Evolutionary conservation across 1,284 basidiomycete species (phyloP), one percentile per base, ranked within the genome.

Genomic region (Calocybe gambosa): DNA sequence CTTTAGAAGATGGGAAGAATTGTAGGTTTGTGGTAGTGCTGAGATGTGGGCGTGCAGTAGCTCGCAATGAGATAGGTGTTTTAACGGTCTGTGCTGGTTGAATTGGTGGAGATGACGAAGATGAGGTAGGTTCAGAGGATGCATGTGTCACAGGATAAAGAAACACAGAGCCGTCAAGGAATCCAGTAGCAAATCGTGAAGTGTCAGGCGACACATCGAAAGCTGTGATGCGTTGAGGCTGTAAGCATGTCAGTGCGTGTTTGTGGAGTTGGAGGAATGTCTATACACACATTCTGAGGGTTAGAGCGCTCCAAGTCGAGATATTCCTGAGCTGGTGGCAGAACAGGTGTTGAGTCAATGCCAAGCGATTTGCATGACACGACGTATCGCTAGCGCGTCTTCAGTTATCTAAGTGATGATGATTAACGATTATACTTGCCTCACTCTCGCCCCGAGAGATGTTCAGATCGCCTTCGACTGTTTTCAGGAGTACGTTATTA

Each of bases 1-100:
- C 80, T 8, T 70, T 67, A 2, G 77, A 80, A 0, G 80, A 82
- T 2, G 82, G 79, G 59, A 85, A 77, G 70, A 82, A 81, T 39
- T 66, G 70, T 16, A 85, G 62, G 8, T 73, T 71, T 7, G 74
- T 75, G 31, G 80, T 66, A 0, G 73, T 74, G 58, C 77, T 79
- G 21, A 77, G 65, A 56, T 85, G 82, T 0, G 74, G 64, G 46
- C 67, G 70, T 15, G 69, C 67, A 15, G 62, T 59, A 4, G 62
- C 59, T 35, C 67, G 64, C 19, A 46, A 45, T 8, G 59, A 56
- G 1, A 58, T 58, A 23, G 46, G 35, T 6, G 55, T 53, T 41
- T 65, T 58, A 34, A 62, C 48, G 16, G 45, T 39, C 23, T 58
- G 49, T 15, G 58, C 41, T 15, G 54, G 42, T 34, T 55, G 33